Conservation (phyloP, 2,329 filamentous ascomycete species). For the Davidsoniella eucalypti region DNA sequence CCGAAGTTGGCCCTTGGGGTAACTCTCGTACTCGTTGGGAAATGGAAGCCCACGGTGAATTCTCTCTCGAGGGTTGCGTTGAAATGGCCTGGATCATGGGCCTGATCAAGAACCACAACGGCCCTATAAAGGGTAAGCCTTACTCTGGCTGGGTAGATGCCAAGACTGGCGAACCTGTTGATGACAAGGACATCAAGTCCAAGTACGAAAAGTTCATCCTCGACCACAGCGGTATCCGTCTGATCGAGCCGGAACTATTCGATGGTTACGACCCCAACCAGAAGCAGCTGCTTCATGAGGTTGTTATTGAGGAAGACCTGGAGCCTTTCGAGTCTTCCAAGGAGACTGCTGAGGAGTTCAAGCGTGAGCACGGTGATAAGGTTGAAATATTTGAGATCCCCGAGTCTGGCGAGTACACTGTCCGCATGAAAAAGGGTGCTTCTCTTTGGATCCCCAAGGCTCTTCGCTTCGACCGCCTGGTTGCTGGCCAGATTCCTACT, state of each 20-base stretch:
- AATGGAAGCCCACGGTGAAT: slow-evolving; percentile 94
- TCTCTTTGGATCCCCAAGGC: slow-evolving; percentile 94
- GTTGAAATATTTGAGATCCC: slow-evolving; percentile 93
- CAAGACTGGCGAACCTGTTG: slow-evolving; percentile 87
- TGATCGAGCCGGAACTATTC: slow-evolving; percentile 95
- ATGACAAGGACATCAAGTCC: slow-evolving; percentile 92
- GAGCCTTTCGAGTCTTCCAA: slow-evolving; percentile 95
- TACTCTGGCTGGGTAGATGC: slow-evolving; percentile 95
- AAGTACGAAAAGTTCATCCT: slow-evolving; percentile 97
- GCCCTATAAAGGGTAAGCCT: slow-evolving; percentile 83
- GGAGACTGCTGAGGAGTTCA: slow-evolving; percentile 95
- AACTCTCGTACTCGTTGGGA: slow-evolving; percentile 97
- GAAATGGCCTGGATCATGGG: slow-evolving; percentile 99
- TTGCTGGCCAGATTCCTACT: slow-evolving; percentile 90
- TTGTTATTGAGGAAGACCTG: slow-evolving; percentile 91
- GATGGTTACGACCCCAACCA: slow-evolving; percentile 94
- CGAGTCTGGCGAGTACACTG: slow-evolving; percentile 84
- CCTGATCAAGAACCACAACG: slow-evolving; percentile 97
- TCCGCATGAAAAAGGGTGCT: slow-evolving; percentile 89
- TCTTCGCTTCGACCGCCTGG: slow-evolving; percentile 87
- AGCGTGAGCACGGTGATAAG: slow-evolving; percentile 91
- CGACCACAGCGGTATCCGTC: slow-evolving; percentile 89
- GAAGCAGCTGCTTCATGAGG: slow-evolving; percentile 95
- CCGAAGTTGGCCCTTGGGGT: slow-evolving; percentile 94
- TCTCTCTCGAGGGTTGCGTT: slow-evolving; percentile 92